Percentiles rank a stretch among this genome's conserved stretches.
Evolutionary conservation across 345 rosid genomes (phyloP).

Genomic region (Aegle marmelos): DNA sequence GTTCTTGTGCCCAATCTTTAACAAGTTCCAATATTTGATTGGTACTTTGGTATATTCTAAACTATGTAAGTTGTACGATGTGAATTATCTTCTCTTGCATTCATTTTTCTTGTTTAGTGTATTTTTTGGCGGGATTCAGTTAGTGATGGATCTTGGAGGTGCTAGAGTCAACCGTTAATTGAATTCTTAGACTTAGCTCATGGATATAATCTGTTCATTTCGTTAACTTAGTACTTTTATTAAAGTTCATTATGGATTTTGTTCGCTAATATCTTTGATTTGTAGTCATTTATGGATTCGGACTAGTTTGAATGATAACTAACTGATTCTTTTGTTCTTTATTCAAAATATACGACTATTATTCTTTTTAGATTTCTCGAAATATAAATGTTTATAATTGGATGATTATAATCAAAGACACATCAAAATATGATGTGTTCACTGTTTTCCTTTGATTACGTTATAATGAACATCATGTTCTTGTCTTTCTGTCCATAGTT

Average conservation of each 20-base stretch:
- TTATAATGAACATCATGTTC: constrained; percentile 5
- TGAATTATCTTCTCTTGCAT: constrained; percentile 25
- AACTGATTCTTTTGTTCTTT: constrained; percentile 38
- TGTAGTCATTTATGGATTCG: constrained; percentile 15
- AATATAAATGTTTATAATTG: constrained; percentile 39
- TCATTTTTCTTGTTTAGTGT: constrained; percentile 14
- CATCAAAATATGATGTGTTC: constrained; percentile 19
- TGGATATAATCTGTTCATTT: constrained; percentile 32
- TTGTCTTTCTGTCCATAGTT: constrained; percentile 32
- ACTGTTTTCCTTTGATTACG: constrained; percentile 15
- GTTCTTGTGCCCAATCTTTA: constrained; percentile 15
- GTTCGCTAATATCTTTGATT: constrained; percentile 31
- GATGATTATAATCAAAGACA: background rate
- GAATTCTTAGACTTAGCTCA: constrained; percentile 27
- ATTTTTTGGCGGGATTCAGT: constrained; percentile 32
- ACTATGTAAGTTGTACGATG: constrained; percentile 30
- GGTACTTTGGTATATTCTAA: constrained; percentile 6
- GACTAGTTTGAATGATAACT: constrained; percentile 31
- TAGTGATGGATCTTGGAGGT: constrained; percentile 29
- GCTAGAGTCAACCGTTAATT: constrained; percentile 32
- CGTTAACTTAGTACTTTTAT: constrained; percentile 23
- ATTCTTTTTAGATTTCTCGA: constrained; percentile 33
- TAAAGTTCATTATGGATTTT: constrained; percentile 27
- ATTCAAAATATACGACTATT: constrained; percentile 19
- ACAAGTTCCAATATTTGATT: constrained; percentile 11